Evolutionary conservation across 345 rosid species (phyloP), one percentile per base, ranked within the genome.

Genomic region (Aquilaria yunnanensis): DNA sequence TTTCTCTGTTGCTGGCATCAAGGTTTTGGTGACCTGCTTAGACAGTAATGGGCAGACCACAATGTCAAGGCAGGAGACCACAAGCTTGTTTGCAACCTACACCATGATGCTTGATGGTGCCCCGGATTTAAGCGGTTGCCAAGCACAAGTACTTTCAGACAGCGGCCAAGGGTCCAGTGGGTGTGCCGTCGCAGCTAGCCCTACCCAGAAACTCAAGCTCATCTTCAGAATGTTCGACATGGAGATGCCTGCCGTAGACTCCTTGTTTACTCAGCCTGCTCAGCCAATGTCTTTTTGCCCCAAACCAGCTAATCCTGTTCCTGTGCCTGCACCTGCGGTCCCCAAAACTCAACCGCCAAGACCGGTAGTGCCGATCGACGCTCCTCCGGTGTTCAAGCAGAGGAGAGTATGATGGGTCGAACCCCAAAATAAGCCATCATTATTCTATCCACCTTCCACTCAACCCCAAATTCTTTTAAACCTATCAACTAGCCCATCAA

Each of bases 51-150:
- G 97, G 14, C 76, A 82, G 54, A 78, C 72, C 13, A 79, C 83
- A 48, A 72, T 81, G 84, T 78, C 88, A 33, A 86, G 80, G 68
- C 89, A 90, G 72, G 90, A 83, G 79, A 86, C 78, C 0, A 85
- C 97, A 49, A 82, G 83, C 63, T 71, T 74, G 83, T 68, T 90
- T 46, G 99, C 97, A 33, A 79, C 55, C 57, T 93, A 88, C 57
- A 72, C 68, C 47, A 81, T 93, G 85, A 83, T 71, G 62, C 79
- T 90, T 33, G 86, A 86, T 57, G 99, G 96, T 14, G 65, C 77
- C 33, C 95, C 96, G 8, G 90, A 90, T 77, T 70, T 93, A 59
- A 86, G 81, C 53, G 76, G 77, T 57, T 93, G 97, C 69, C 70
- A 74, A 57, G 96, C 87, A 45, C 89, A 84, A 34, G 86, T 84